Base-by-base conservation (phyloP, 768 basidiomycete genomes). In the Agaricus bisporus region DNA sequence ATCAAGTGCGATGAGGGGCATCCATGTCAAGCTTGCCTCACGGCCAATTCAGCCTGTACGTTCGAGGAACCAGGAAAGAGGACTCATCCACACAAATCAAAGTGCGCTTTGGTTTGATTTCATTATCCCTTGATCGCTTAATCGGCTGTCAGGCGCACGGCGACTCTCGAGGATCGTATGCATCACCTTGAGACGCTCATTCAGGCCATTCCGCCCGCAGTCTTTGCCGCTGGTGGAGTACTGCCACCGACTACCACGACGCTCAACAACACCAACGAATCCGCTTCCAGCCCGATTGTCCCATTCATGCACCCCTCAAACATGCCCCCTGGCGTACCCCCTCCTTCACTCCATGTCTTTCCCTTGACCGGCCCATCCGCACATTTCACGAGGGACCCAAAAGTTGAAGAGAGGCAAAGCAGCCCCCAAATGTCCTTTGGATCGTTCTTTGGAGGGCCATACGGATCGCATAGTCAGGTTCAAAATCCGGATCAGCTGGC, bases 1-100 rank as follows among this genome's bases (percentile, higher is more conserved):
- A 92, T 92, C 65, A 89, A 88, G 61, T 92, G 90, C 63, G 90
- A 92, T 60, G 90, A 92, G 65, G 90, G 90, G 0, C 88, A 91
- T 63, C 90, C 90, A 32, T 92, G 89, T 66, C 88, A 91, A 69
- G 88, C 89, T 11, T 92, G 90, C 66, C 68, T 91, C n/a, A 84
- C 85, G 5, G 86, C 89, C 10, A 86, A 78, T 62, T 89, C 89
- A 2, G 72, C 86, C 7, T 92, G 90, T 59, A 91, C 90, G 0
- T 91, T 91, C 61, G 90, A 91, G 67, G 90, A 91, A 67, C 86
- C 88, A 2, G 88, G 88, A 2, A 92, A 92, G 71, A 75, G 88
- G 54, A 86, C 84, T 1, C 88, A 91, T 63, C 87, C 88, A 35
- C 88, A 91, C 69, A 92, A 91, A 70, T 91, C 90, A 61, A 92